Percentiles rank a stretch among this genome's conserved stretches.
Conservation (phyloP, 371 early-diverging fungal genomes). For the Coemansia sp. region DNA sequence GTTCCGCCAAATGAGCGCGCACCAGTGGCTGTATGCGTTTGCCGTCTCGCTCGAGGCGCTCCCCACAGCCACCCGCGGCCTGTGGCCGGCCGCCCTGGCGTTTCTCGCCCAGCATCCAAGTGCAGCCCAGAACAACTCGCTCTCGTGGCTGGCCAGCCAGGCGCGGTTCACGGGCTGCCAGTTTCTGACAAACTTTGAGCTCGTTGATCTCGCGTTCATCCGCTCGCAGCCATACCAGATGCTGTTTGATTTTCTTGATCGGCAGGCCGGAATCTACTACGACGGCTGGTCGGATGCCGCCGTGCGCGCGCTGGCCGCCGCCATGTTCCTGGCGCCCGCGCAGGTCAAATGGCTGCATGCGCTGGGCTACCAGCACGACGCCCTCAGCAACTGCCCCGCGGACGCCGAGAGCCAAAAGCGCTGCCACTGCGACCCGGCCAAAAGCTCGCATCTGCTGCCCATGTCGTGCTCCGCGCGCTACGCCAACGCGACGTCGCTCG, state of each 20-base stretch:
- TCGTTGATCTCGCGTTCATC: constrained; percentile 75
- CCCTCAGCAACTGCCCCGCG: constrained; percentile 23
- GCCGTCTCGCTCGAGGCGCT: constrained; percentile 70
- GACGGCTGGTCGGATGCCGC: constrained; percentile 97
- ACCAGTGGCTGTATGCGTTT: constrained; percentile 56
- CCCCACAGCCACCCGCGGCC: constrained; percentile 65
- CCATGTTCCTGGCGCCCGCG: constrained; percentile 66
- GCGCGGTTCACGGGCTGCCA: constrained; percentile 68
- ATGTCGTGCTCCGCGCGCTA: constrained; percentile 26
- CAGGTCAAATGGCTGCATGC: constrained; percentile 88
- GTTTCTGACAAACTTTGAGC: constrained; percentile 94
- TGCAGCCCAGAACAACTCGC: constrained; percentile 36
- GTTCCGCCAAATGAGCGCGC: constrained; percentile 55
- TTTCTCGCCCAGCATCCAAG: constrained; percentile 39
- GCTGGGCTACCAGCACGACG: constrained; percentile 69
- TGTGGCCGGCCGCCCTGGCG: constrained; percentile 56
- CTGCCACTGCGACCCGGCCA: constrained; percentile 34
- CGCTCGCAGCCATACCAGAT: constrained; percentile 67
- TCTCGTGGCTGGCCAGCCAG: constrained; percentile 52
- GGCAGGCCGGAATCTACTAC: constrained; percentile 79
- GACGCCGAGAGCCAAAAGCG: constrained; percentile 11
- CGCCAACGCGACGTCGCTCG: no score
- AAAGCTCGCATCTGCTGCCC: constrained; percentile 27
- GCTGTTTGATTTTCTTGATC: constrained; percentile 77
- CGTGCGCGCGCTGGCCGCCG: constrained; percentile 84